A percentile compares a stretch with the other conserved stretches of the same genome.
Conservation (phyloP, 1,284 basidiomycete species). For the Ustanciosporium gigantosporum region DNA sequence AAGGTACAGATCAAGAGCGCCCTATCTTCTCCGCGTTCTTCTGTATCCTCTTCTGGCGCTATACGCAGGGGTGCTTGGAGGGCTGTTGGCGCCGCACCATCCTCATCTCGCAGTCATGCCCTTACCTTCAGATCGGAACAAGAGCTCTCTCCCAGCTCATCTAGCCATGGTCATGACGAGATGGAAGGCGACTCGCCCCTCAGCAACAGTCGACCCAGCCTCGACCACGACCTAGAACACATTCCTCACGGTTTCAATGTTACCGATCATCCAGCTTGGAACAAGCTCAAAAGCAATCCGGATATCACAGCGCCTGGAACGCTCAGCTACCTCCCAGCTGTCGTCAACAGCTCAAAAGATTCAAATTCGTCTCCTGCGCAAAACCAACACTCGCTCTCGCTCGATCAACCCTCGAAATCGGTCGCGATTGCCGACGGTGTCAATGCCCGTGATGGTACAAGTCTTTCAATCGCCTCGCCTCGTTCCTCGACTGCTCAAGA, state of each 20-base stretch:
- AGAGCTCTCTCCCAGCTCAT: neutral
- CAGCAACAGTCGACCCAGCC: neutral
- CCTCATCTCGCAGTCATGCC: slow-evolving; percentile 23
- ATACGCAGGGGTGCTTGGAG: slow-evolving; percentile 37
- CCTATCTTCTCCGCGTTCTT: slow-evolving; percentile 39
- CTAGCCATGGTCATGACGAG: neutral
- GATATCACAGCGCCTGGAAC: slow-evolving; percentile 20
- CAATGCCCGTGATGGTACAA: neutral
- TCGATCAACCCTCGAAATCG: too few species aligned
- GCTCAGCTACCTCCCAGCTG: slow-evolving; percentile 24
- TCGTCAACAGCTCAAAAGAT: too few species aligned
- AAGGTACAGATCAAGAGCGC: slow-evolving; percentile 38
- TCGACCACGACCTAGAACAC: slow-evolving; percentile 4
- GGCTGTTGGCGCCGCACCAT: slow-evolving; percentile 19
- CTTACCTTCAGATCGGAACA: slow-evolving; percentile 14
- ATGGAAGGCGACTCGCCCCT: neutral
- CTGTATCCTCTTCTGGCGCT: slow-evolving; percentile 27
- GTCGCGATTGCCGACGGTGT: neutral
- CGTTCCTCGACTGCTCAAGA: neutral
- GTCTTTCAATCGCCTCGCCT: neutral
- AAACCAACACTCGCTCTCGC: neutral
- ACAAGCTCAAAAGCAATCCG: slow-evolving; percentile 14
- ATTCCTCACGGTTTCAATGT: slow-evolving; percentile 23
- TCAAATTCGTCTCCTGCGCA: neutral
- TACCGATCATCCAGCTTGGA: slow-evolving; percentile 32